Evolutionary conservation across 1,284 basidiomycete species (phyloP), one percentile per base, ranked within the genome.

Genomic region (Naganishia albida): DNA sequence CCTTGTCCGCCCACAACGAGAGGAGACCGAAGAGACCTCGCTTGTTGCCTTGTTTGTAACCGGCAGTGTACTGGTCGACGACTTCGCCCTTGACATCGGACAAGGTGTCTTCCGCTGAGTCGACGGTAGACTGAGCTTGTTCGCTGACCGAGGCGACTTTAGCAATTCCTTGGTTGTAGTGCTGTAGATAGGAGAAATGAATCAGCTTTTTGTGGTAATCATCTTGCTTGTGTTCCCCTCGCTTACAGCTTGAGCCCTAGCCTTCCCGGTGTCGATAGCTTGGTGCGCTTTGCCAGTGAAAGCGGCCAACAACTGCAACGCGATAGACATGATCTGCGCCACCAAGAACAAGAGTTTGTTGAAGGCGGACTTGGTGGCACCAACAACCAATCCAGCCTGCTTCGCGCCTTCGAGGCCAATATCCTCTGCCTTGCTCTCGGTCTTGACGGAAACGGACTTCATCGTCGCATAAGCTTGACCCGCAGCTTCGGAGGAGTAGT

Each of bases 121-220:
- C 57, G 26, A 39, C 39, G 20, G 42, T 25, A 23, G 34, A 30
- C 23, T 48, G 57, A 39, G 38, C 38, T 40, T 60, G 46, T 23
- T 26, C 46, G 16, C 46, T 40, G 16, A 50, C 18, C 2, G 46
- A 34, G 23, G 44, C 20, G 16, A 46, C 57, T n/a, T 49, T 60
- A 30, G 46, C 46, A 34, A 60, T 60, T 10, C 57, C 57, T 60
- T 60, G 48, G 16, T 60, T 39, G 42, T 60, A 60, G 46, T 60
- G 57, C 57, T 60, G 48, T 16, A 40, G 28, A 20, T 54, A 30
- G 43, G 7, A 13, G 13, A 38, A 4, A 28, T 39, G 43, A 8
- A 44, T 34, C 25, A 20, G 25, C 12, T n/a, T n/a, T 56, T 16
- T 25, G 8, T 8, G 4, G 26, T 15, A 25, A 40, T 55, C 53